These are phyloP conservation scores for Tagetes patula DNA, from an alignment of 129 eudicot genomes.

Conservation along the genomic window DNA sequence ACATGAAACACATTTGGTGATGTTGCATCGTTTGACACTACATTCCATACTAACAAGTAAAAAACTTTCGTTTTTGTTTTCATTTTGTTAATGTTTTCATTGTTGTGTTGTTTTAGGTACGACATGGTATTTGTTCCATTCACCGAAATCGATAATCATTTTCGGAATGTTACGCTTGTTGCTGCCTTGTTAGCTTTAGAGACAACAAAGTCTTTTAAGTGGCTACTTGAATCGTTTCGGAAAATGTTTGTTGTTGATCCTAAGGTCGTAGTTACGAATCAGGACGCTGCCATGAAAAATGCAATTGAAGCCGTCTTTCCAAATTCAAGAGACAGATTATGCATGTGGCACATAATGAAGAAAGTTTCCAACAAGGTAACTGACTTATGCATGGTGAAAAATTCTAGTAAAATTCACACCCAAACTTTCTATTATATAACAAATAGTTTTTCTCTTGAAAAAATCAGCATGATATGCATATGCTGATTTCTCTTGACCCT, in stretches of 20 bases:
- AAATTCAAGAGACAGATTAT: no score
- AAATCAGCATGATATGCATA: no score
- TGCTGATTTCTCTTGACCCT: no score
- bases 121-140: neutral
- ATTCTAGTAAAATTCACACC: no score
- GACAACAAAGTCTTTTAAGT: neutral
- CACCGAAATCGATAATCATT: neutral
- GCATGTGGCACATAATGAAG: no score
- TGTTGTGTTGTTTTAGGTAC: neutral
- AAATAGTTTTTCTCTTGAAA: no score
- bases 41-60: neutral
- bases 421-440: no score
- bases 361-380: no score
- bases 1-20: neutral
- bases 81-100: neutral
- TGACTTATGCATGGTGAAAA: no score
- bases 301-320: no score
- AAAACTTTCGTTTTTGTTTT: neutral
- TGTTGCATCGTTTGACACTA: neutral
- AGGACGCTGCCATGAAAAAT: no score
- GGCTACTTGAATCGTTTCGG: neutral
- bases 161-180: neutral
- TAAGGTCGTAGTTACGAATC: neutral
- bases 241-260: neutral
- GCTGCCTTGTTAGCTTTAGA: neutral